A percentile compares a stretch with the other conserved stretches of the same genome.
Evolutionary conservation across 2,329 filamentous ascomycete species (phyloP).

Genomic region (Ophiocordyceps robertsii): DNA sequence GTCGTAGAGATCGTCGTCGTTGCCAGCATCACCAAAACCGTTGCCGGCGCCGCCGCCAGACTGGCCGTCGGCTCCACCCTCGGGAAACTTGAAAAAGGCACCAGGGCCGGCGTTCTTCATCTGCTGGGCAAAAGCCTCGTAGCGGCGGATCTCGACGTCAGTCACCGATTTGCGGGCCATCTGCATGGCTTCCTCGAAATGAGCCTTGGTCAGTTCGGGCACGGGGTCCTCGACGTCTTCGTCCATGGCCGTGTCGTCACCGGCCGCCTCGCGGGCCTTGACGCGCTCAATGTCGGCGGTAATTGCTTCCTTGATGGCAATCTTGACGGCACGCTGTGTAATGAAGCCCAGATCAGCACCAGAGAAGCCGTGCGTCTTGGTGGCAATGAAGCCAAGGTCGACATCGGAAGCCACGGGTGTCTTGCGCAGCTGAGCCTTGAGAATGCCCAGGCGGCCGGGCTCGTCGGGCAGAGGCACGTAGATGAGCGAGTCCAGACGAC

Average conservation of each 20-base stretch:
- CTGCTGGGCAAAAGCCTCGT: conserved; percentile 96
- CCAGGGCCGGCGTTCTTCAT: conserved; percentile 97
- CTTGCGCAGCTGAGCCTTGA: conserved; percentile 95
- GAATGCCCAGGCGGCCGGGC: conserved; percentile 74
- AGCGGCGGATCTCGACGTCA: conserved; percentile 93
- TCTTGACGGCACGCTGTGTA: conserved; percentile 96
- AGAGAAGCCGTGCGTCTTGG: conserved; percentile 97
- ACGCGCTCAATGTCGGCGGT: conserved; percentile 73
- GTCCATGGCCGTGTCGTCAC: conserved; percentile 56
- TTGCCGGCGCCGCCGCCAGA: conserved; percentile 41
- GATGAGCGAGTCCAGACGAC: conserved; percentile 95
- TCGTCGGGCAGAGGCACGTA: conserved; percentile 96
- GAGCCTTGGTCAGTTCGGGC: conserved; percentile 85
- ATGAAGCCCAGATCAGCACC: conserved; percentile 99
- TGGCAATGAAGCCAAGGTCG: conserved; percentile 81
- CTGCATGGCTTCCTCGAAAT: conserved; percentile 98
- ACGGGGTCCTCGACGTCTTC: conserved; percentile 85
- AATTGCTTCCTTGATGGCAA: conserved; percentile 97
- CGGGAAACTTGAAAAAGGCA: conserved; percentile 96
- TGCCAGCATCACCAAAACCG: conserved; percentile 72
- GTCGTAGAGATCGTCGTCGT: conserved; percentile 95
- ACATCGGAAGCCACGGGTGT: conserved; percentile 83
- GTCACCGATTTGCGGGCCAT: conserved; percentile 85
- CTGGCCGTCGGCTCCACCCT: conserved; percentile 54
- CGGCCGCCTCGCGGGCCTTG: conserved; percentile 79